These are phyloP conservation scores for Suillus clintonianus DNA, from an alignment of 768 basidiomycete species.

Conservation along the genomic window DNA sequence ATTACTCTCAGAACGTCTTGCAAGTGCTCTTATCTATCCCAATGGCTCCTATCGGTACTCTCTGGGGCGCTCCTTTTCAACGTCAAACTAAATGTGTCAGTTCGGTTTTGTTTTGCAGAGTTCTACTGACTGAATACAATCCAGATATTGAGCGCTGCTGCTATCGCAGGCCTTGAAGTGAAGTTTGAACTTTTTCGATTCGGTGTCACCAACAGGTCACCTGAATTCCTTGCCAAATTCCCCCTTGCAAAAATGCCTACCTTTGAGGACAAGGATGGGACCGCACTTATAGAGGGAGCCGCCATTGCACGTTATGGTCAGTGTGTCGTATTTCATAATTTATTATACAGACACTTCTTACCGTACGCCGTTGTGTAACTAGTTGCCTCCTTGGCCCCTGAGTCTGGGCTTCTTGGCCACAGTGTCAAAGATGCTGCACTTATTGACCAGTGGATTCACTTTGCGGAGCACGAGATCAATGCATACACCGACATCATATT, in stretches of 20 bases:
- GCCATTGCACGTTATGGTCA: constrained; percentile 29
- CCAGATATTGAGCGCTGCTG: constrained; percentile 26
- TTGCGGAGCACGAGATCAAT: constrained; percentile 27
- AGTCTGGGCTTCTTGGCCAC: constrained; percentile 25
- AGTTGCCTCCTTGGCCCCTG: constrained; percentile 25
- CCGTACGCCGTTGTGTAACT: not conserved
- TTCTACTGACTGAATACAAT: not conserved
- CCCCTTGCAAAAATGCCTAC: constrained; percentile 29
- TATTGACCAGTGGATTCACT: constrained; percentile 32
- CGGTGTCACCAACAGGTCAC: constrained; percentile 20
- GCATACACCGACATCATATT: constrained; percentile 17
- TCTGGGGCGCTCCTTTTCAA: constrained; percentile 25
- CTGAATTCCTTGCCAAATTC: constrained; percentile 30
- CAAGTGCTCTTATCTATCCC: not conserved
- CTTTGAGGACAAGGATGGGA: constrained; percentile 22
- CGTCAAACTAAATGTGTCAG: constrained; percentile 30
- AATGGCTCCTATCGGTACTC: constrained; percentile 28
- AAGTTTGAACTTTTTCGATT: constrained; percentile 23
- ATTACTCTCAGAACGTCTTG: not conserved
- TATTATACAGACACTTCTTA: not conserved
- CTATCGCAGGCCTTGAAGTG: constrained; percentile 23
- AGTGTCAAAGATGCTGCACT: constrained; percentile 21
- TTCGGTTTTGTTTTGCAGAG: not conserved
- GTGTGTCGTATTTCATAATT: not conserved
- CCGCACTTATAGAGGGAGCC: constrained; percentile 29